phyloP scores from a whole-genome alignment of 2,329 filamentous ascomycete species.

The Penicillium sp. region DNA sequence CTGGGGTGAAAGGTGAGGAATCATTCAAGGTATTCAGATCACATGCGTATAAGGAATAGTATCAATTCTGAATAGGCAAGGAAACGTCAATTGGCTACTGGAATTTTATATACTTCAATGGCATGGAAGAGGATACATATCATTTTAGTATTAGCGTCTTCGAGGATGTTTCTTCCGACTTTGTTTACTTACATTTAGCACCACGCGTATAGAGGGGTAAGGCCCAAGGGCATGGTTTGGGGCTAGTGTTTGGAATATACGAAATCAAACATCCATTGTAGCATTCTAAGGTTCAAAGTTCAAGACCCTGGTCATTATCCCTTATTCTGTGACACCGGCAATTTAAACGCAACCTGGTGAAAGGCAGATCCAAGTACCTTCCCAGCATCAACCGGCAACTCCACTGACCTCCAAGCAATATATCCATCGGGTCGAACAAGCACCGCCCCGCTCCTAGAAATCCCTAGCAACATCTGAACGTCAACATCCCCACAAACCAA shows the following conservation, averaged over 20 bases:
- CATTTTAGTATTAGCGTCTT: not conserved
- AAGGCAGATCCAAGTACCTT: not conserved
- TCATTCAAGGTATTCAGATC: not conserved
- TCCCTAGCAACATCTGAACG: constrained; percentile 25
- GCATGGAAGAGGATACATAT: not conserved
- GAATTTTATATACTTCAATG: no score
- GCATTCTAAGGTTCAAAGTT: no score
- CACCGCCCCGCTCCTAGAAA: constrained; percentile 29
- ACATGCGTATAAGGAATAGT: not conserved
- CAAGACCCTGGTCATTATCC: no score
- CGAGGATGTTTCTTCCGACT: not conserved
- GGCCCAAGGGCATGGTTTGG: no score
- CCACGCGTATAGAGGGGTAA: not conserved
- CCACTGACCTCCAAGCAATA: constrained; percentile 30
- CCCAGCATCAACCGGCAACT: not conserved
- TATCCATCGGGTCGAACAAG: constrained; percentile 38
- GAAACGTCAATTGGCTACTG: no score
- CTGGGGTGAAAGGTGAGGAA: not conserved
- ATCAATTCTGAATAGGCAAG: not conserved
- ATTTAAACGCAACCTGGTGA: constrained; percentile 1
- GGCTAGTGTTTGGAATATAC: no score
- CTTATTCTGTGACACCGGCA: not conserved
- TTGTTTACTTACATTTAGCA: not conserved
- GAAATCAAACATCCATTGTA: no score
- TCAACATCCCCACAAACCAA: constrained; percentile 4